phyloP scores from a whole-genome alignment of 1,139 yeast genomes.

The Lodderomyces orthopsilosis region DNA sequence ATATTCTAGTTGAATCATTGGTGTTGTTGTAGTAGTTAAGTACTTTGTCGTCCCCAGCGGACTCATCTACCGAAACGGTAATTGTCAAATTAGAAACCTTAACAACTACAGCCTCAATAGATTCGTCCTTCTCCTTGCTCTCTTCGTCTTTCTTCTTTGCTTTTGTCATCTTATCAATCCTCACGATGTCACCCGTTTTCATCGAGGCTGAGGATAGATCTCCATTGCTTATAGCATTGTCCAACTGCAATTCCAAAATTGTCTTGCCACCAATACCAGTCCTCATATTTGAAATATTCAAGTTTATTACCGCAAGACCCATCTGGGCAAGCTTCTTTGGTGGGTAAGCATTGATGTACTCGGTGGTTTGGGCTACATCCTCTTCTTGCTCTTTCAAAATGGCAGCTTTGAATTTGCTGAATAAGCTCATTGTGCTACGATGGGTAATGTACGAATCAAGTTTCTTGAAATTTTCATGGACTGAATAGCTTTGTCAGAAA shows the following conservation, averaged over 20 bases:
- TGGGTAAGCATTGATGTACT: slow-evolving; percentile 49
- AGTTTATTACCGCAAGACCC: slow-evolving; percentile 75
- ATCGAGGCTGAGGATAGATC: slow-evolving; percentile 58
- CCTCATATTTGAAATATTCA: slow-evolving; percentile 55
- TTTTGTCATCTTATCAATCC: slow-evolving; percentile 37
- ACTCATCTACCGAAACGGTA: slow-evolving; percentile 56
- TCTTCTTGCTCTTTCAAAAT: slow-evolving; percentile 56
- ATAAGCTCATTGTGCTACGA: slow-evolving; percentile 10
- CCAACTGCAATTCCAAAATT: slow-evolving; percentile 62
- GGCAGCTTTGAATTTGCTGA: slow-evolving; percentile 29
- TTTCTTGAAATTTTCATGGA: slow-evolving; percentile 1
- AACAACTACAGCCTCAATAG: slow-evolving; percentile 60
- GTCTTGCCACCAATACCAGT: slow-evolving; percentile 83
- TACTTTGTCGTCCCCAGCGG: slow-evolving; percentile 41
- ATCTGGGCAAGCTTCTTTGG: slow-evolving; percentile 63
- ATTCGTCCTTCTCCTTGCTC: slow-evolving; percentile 22
- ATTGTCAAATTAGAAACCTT: slow-evolving; percentile 46
- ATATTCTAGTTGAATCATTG: slow-evolving; percentile 42
- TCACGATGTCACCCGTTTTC: slow-evolving; percentile 77
- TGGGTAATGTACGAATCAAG: not conserved
- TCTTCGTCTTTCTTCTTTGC: slow-evolving; percentile 9
- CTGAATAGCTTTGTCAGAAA: not conserved
- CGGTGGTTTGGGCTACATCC: slow-evolving; percentile 54
- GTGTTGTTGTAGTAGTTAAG: slow-evolving; percentile 45
- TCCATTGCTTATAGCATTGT: slow-evolving; percentile 46